Percentiles rank a stretch among this genome's conserved stretches.
Evolutionary conservation across 257 asterid species (phyloP).

Genomic region (Thymus mandschuricus): DNA sequence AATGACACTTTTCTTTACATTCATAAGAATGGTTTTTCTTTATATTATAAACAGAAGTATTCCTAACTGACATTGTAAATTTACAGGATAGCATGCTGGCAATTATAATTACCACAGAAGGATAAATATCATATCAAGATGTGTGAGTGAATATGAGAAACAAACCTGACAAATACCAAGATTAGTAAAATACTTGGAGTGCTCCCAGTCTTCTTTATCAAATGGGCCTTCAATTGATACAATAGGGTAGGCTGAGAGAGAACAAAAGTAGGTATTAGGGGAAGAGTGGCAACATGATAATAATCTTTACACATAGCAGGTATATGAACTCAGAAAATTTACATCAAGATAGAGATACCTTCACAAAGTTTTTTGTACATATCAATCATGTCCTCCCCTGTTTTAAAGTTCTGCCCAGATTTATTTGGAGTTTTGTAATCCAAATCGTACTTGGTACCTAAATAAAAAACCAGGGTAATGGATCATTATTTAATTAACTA

Average conservation of each 20-base stretch:
- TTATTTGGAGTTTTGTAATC: slow-evolving; percentile 84
- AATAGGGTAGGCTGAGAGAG: slow-evolving; percentile 74
- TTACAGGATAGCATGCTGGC: slow-evolving; percentile 2
- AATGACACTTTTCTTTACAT: not conserved
- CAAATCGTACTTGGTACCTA: slow-evolving; percentile 95
- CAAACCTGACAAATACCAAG: slow-evolving; percentile 93
- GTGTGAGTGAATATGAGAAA: slow-evolving; percentile 32
- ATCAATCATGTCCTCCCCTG: slow-evolving; percentile 92
- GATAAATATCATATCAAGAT: slow-evolving; percentile 21
- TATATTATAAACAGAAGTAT: slow-evolving; percentile 4
- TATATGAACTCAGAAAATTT: slow-evolving; percentile 25
- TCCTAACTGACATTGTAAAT: not conserved
- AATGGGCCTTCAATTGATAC: slow-evolving; percentile 98
- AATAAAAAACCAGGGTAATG: slow-evolving; percentile 28
- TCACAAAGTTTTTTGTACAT: slow-evolving; percentile 83
- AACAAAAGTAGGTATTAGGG: slow-evolving; percentile 27
- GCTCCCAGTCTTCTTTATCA: slow-evolving; percentile 99
- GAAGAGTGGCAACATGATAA: slow-evolving; percentile 17
- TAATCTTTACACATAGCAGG: slow-evolving; percentile 39
- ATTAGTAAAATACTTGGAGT: slow-evolving; percentile 64
- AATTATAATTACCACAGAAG: slow-evolving; percentile 19
- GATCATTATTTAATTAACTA: slow-evolving; percentile 33
- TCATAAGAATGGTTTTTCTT: not conserved
- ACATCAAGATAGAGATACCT: slow-evolving; percentile 51
- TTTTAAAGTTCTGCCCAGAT: slow-evolving; percentile 85